Evolutionary conservation across 2,329 filamentous ascomycete genomes (phyloP).

Genomic region (Didymella lethalis): DNA sequence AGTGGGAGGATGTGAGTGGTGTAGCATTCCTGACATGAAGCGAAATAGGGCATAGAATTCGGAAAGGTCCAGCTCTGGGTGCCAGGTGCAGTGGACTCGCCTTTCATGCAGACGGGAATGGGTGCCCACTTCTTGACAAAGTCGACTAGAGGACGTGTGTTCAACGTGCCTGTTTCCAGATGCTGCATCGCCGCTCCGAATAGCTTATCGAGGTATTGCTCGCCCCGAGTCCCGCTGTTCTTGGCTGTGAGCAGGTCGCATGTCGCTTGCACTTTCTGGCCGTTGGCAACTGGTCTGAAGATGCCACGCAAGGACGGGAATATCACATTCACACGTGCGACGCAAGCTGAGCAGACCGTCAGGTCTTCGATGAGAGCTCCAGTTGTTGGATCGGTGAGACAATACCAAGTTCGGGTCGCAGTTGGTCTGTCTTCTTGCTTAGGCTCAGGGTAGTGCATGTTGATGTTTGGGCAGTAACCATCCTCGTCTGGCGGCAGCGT

Average conservation of each 20-base stretch:
- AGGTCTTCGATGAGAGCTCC: conserved; percentile 27
- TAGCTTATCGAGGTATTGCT: conserved; percentile 24
- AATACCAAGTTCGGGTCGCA: conserved; percentile 30
- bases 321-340: conserved; percentile 24
- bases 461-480: conserved; percentile 31
- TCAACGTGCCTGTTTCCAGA: background rate
- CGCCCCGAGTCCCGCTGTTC: conserved; percentile 13
- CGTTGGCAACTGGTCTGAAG: conserved; percentile 23
- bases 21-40: conserved; percentile 31
- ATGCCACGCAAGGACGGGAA: conserved; percentile 25
- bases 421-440: conserved; percentile 24
- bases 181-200: background rate
- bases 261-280: conserved; percentile 26
- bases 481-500: conserved; percentile 24
- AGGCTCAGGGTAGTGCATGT: conserved; percentile 21
- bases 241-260: conserved; percentile 30
- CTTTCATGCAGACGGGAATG: background rate
- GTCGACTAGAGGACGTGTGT: background rate
- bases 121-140: conserved; percentile 8
- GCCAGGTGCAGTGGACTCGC: background rate
- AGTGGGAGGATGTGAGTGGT: conserved; percentile 23
- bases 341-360: conserved; percentile 32
- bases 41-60: conserved; percentile 20
- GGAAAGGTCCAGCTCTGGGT: conserved; percentile 1
- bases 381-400: conserved; percentile 24